Evolutionary conservation across 495 filamentous ascomycete genomes (phyloP).

Genomic region (Aspergillus panamensis): DNA sequence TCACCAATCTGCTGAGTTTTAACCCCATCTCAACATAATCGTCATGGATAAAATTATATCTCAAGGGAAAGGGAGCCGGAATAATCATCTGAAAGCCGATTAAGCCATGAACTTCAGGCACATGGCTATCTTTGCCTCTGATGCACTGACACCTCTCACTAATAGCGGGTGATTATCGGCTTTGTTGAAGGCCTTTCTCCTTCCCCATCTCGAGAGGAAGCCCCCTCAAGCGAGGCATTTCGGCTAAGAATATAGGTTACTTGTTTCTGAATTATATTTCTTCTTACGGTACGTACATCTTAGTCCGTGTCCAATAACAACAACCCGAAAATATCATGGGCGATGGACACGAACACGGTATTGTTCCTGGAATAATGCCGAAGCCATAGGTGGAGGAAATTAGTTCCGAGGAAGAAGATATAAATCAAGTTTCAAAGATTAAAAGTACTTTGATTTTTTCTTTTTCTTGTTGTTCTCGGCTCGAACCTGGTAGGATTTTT

Average conservation of each 20-base stretch:
- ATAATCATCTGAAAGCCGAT: slow-evolving; percentile 10
- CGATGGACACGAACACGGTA: not conserved
- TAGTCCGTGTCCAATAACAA: not conserved
- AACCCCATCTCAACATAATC: slow-evolving; percentile 8
- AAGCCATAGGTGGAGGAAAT: not conserved
- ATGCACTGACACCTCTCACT: not conserved
- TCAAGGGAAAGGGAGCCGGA: not conserved
- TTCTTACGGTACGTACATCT: not conserved
- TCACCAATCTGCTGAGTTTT: slow-evolving; percentile 5
- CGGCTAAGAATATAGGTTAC: not conserved
- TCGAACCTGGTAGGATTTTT: not conserved
- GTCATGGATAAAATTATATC: slow-evolving; percentile 1
- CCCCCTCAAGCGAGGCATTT: not conserved
- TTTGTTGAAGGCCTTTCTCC: not conserved
- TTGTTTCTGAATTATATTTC: not conserved
- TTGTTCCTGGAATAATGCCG: not conserved
- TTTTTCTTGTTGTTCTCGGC: not conserved
- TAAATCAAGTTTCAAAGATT: not conserved
- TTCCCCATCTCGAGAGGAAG: not conserved
- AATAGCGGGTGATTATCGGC: slow-evolving; percentile 20
- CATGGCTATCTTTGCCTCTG: not conserved
- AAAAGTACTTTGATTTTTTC: not conserved
- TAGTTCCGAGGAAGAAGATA: slow-evolving; percentile 5
- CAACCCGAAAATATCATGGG: not conserved
- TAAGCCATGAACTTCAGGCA: slow-evolving; percentile 1